Conservation (phyloP, 257 asterid species). For the Capsicum chinense region DNA sequence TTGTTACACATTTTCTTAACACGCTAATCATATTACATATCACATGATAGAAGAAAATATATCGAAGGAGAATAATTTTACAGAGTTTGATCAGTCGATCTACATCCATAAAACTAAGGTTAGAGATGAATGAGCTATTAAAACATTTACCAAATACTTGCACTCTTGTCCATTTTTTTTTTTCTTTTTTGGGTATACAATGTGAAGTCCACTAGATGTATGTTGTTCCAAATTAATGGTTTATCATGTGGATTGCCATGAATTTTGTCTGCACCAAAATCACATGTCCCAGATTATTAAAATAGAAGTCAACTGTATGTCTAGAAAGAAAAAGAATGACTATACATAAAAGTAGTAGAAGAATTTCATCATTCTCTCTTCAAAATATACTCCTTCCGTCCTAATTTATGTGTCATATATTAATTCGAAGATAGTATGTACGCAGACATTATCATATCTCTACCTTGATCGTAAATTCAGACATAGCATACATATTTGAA, state of each 20-base stretch:
- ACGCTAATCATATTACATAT: too few relatives aligned
- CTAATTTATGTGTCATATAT: neutral
- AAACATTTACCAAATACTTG: slow-evolving; percentile 7
- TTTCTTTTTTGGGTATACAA: neutral
- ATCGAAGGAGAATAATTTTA: neutral
- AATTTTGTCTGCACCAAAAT: slow-evolving; percentile 8
- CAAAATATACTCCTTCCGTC: neutral
- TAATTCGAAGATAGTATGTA: neutral
- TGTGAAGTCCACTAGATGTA: slow-evolving; percentile 36
- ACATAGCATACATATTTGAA: neutral
- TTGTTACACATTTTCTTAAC: too few relatives aligned
- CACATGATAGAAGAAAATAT: too few relatives aligned
- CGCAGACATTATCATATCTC: too few relatives aligned
- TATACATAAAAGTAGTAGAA: neutral
- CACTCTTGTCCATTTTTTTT: slow-evolving; percentile 1
- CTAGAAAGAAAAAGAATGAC: neutral
- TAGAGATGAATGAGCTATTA: neutral
- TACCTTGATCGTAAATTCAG: neutral
- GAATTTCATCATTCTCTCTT: neutral
- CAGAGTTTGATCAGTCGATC: neutral
- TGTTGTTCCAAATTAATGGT: slow-evolving; percentile 23
- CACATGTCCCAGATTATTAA: neutral
- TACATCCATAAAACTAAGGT: neutral
- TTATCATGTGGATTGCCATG: slow-evolving; percentile 35
- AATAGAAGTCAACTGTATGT: neutral